Percentiles rank a stretch among this genome's conserved stretches.
Conservation (phyloP, 768 basidiomycete genomes). For the Podaxis sp. region DNA sequence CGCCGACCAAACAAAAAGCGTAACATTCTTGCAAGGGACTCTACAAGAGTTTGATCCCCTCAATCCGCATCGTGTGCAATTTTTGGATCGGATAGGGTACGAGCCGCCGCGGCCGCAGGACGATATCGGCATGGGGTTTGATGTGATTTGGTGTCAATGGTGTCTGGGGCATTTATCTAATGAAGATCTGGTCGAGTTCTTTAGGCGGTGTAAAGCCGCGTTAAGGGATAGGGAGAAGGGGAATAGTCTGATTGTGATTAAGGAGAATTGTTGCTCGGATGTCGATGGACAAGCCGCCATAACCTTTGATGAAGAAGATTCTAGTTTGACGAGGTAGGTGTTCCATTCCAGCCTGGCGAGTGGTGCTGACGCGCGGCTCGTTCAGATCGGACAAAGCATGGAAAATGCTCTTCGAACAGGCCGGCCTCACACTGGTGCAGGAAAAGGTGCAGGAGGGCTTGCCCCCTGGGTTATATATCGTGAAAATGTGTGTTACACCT, state of each 20-base stretch:
- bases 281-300: slow-evolving; percentile 47
- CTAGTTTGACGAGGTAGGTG: slow-evolving; percentile 80
- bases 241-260: slow-evolving; percentile 75
- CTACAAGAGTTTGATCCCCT: slow-evolving; percentile 82
- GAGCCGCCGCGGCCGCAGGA: slow-evolving; percentile 39
- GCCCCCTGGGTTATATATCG: slow-evolving; percentile 75
- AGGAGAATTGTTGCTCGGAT: slow-evolving; percentile 86
- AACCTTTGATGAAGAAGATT: slow-evolving; percentile 84
- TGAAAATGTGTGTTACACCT: slow-evolving; percentile 70
- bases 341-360: not conserved
- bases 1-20: slow-evolving; percentile 60
- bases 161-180: slow-evolving; percentile 88
- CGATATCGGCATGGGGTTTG: slow-evolving; percentile 67
- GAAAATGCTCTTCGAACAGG: slow-evolving; percentile 71
- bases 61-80: slow-evolving; percentile 41
- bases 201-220: slow-evolving; percentile 60
- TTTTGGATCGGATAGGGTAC: slow-evolving; percentile 70
- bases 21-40: slow-evolving; percentile 76
- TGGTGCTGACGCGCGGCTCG: not conserved
- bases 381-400: slow-evolving; percentile 81
- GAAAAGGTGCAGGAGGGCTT: slow-evolving; percentile 85
- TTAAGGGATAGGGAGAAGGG: slow-evolving; percentile 41
- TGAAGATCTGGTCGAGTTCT: slow-evolving; percentile 73
- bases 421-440: slow-evolving; percentile 68
- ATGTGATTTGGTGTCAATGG: slow-evolving; percentile 97